Percentiles rank a stretch among this genome's conserved stretches.
phyloP scores from a whole-genome alignment of 1,284 basidiomycete genomes.

The Afroboletus lepidellus region DNA sequence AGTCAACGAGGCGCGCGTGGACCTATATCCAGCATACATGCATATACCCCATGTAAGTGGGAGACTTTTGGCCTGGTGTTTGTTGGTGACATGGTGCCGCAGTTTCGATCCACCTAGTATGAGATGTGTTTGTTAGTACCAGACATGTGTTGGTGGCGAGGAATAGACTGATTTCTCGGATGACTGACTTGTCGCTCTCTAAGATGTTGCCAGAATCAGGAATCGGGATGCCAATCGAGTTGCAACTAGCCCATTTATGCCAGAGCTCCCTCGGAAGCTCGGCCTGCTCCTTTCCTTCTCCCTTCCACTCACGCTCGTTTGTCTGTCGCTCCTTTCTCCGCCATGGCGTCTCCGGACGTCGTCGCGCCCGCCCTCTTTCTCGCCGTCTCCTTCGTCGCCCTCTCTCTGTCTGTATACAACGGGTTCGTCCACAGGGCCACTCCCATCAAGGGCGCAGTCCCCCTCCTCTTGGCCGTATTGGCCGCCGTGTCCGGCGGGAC shows the following conservation, averaged over 20 bases:
- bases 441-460: conserved; percentile 5
- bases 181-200: conserved; percentile 19
- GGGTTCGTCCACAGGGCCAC: conserved; percentile 7
- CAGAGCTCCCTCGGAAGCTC: conserved; percentile 11
- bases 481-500: conserved; percentile 24
- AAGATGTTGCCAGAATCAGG: conserved; percentile 15
- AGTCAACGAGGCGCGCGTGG: neutral
- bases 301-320: conserved; percentile 18
- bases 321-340: conserved; percentile 20
- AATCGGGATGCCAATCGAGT: conserved; percentile 22
- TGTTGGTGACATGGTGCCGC: conserved; percentile 13
- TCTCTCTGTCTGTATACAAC: conserved; percentile 14
- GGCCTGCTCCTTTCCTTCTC: conserved; percentile 1
- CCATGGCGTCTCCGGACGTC: conserved; percentile 29
- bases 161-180: neutral
- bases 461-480: conserved; percentile 24
- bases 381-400: conserved; percentile 23
- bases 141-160: neutral
- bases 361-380: conserved; percentile 29
- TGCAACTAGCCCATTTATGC: neutral
- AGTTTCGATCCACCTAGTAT: conserved; percentile 1
- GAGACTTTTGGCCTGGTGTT: neutral
- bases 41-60: conserved; percentile 13
- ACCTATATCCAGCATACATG: neutral
- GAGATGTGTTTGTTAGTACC: neutral